These are phyloP conservation scores for Clitoria ternatea DNA, from an alignment of 306 rosid species.

Conservation along the genomic window DNA sequence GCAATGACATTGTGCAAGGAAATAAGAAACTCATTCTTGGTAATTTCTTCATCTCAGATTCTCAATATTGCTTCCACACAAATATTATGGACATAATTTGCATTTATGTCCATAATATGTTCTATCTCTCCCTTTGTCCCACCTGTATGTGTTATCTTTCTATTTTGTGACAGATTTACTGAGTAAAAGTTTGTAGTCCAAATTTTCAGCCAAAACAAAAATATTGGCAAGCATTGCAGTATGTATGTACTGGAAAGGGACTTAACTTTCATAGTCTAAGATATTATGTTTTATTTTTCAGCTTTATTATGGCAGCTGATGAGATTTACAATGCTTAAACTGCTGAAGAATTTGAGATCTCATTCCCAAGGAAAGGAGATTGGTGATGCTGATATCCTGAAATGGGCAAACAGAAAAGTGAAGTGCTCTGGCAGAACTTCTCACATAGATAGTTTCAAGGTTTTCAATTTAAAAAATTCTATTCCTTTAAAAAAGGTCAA, in stretches of 20 bases:
- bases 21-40: slow-evolving; percentile 96
- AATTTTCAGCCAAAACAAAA: not conserved
- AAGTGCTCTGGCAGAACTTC: slow-evolving; percentile 74
- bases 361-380: slow-evolving; percentile 90
- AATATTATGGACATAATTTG: not conserved
- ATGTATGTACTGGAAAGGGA: not conserved
- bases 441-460: slow-evolving; percentile 84
- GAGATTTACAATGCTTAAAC: slow-evolving; percentile 89
- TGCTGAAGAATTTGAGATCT: slow-evolving; percentile 74
- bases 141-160: not conserved
- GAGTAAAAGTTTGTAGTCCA: not conserved
- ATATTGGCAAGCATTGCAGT: not conserved
- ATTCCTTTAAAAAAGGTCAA: not conserved
- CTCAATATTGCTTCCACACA: slow-evolving; percentile 5
- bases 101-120: not conserved
- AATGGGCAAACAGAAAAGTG: slow-evolving; percentile 85
- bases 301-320: slow-evolving; percentile 96
- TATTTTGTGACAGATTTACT: not conserved
- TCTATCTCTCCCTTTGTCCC: not conserved
- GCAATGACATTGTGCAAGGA: slow-evolving; percentile 96
- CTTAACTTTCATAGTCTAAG: not conserved
- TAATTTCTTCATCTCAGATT: slow-evolving; percentile 43
- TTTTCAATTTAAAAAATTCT: slow-evolving; percentile 20
- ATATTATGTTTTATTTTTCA: slow-evolving; percentile 35
- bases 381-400: slow-evolving; percentile 77